These are phyloP conservation scores for Pseudogymnoascus sp. DNA, from an alignment of 2,329 filamentous ascomycete species.

Conservation along the genomic window DNA sequence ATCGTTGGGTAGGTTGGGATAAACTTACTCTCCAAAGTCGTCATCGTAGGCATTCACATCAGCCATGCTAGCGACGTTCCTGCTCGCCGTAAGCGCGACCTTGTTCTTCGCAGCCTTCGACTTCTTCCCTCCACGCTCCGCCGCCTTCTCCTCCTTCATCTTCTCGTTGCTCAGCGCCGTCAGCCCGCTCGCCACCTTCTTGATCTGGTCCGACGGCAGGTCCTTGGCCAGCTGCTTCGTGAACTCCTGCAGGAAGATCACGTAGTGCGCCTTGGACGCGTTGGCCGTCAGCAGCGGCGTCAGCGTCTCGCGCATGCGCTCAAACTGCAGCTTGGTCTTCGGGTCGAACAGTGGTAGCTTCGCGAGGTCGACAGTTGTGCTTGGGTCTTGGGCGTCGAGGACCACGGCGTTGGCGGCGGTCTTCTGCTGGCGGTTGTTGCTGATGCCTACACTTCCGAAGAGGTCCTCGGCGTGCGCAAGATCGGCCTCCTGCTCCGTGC, in stretches of 20 bases:
- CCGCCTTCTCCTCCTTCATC: slow-evolving; percentile 95
- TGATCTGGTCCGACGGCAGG: slow-evolving; percentile 85
- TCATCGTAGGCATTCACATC: slow-evolving; percentile 78
- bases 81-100: slow-evolving; percentile 64
- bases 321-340: slow-evolving; percentile 77
- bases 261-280: slow-evolving; percentile 83
- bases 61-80: slow-evolving; percentile 44
- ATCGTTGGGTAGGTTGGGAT: not conserved
- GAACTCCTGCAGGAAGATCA: slow-evolving; percentile 85
- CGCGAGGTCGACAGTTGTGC: slow-evolving; percentile 71
- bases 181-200: slow-evolving; percentile 82
- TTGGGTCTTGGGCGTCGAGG: slow-evolving; percentile 65
- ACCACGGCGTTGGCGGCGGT: slow-evolving; percentile 57
- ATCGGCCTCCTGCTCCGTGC: slow-evolving; percentile 79
- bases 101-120: slow-evolving; percentile 94
- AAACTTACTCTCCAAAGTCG: slow-evolving; percentile 75
- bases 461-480: slow-evolving; percentile 85
- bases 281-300: slow-evolving; percentile 67
- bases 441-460: slow-evolving; percentile 67
- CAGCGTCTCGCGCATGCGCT: slow-evolving; percentile 68
- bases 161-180: slow-evolving; percentile 95
- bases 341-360: slow-evolving; percentile 82
- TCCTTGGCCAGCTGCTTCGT: slow-evolving; percentile 80
- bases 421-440: slow-evolving; percentile 57
- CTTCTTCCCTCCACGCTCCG: slow-evolving; percentile 94